A percentile compares a stretch with the other conserved stretches of the same genome.
Evolutionary conservation across 768 basidiomycete genomes (phyloP).

Genomic region (Boletus sp.): DNA sequence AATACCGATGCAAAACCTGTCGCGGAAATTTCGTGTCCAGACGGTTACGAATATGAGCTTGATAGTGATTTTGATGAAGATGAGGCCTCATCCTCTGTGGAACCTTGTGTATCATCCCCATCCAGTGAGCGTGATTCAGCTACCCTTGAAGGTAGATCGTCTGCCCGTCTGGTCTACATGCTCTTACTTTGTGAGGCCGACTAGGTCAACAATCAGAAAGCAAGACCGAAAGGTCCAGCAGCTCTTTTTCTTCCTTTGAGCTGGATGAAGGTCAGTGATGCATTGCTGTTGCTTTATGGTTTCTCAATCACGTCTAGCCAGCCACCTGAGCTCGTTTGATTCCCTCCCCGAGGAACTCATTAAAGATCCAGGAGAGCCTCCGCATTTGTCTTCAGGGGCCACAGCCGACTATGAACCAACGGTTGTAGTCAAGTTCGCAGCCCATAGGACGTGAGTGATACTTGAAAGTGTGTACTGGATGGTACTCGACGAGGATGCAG

Average conservation of each 20-base stretch:
- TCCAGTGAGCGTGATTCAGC: background rate
- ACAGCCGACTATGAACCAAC: background rate
- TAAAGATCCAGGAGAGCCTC: background rate
- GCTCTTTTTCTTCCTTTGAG: conserved; percentile 12
- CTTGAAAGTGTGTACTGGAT: background rate
- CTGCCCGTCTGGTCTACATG: background rate
- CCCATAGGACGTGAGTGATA: conserved; percentile 13
- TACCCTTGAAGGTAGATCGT: conserved; percentile 1
- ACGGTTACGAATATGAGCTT: conserved; percentile 17
- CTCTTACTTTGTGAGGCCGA: background rate
- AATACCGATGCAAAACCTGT: background rate
- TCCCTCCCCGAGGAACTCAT: conserved; percentile 5
- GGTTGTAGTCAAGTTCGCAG: conserved; percentile 11
- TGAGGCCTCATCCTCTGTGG: background rate
- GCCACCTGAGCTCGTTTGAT: background rate
- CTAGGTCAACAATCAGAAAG: conserved; percentile 9
- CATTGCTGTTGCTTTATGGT: background rate
- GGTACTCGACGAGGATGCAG: conserved; percentile 3
- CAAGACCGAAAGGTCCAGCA: background rate
- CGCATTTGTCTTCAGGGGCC: background rate
- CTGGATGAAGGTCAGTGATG: conserved; percentile 6
- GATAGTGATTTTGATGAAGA: conserved; percentile 30
- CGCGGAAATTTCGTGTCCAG: conserved; percentile 6
- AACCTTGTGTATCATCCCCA: background rate
- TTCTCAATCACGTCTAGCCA: conserved; percentile 11